Evolutionary conservation across 495 filamentous ascomycete genomes (phyloP).

Genomic region (Penicillium chermesinum): DNA sequence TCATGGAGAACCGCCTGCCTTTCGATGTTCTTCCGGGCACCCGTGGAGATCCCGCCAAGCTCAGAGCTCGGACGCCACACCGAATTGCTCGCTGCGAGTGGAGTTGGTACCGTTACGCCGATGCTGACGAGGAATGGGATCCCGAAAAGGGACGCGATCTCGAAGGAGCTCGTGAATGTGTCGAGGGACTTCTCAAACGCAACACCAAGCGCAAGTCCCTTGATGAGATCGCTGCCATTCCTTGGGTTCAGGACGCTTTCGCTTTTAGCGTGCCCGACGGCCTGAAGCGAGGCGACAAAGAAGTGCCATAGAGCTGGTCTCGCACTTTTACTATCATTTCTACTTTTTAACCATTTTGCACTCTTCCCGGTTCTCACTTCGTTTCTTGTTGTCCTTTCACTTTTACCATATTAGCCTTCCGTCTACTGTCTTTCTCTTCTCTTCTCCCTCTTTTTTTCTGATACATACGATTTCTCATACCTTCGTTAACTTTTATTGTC

Average conservation of each 20-base stretch:
- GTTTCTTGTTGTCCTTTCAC: background rate
- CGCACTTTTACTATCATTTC: conserved; percentile 4
- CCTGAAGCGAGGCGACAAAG: conserved; percentile 62
- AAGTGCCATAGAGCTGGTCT: conserved; percentile 48
- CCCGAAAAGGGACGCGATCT: conserved; percentile 54
- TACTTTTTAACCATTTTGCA: conserved; percentile 1
- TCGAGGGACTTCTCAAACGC: conserved; percentile 77
- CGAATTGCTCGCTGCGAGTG: conserved; percentile 93
- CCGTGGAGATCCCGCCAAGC: conserved; percentile 60
- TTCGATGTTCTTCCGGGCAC: conserved; percentile 81
- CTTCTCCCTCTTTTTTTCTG: conserved; percentile 5
- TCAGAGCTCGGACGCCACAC: conserved; percentile 75
- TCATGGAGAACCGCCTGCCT: conserved; percentile 85
- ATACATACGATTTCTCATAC: background rate
- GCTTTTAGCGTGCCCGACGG: conserved; percentile 65
- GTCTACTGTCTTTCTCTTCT: conserved; percentile 4
- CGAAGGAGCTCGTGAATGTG: conserved; percentile 69
- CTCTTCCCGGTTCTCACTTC: conserved; percentile 6
- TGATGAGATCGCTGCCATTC: conserved; percentile 60
- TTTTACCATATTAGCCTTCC: background rate
- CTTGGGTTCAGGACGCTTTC: conserved; percentile 76
- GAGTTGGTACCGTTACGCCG: conserved; percentile 82
- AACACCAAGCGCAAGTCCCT: conserved; percentile 68
- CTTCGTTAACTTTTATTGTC: background rate
- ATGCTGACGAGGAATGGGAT: conserved; percentile 68